Evolutionary conservation across 139 green algal genomes (phyloP), one percentile per base, ranked within the genome.

Genomic region (Edaphochlamys debaryana): DNA sequence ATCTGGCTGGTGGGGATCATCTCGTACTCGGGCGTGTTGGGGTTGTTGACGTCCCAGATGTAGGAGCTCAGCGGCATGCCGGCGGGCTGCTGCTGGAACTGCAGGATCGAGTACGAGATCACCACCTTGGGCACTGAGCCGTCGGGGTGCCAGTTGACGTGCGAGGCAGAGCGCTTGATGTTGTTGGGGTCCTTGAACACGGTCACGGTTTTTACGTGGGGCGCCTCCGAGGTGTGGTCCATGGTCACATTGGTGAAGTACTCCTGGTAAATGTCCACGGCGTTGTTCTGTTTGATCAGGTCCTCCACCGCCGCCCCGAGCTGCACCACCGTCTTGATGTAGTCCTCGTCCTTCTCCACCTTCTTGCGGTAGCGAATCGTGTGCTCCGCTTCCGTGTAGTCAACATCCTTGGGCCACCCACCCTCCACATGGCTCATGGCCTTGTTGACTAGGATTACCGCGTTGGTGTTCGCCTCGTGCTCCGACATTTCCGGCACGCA

Each of bases 301-400:
- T 93, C 92, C 87, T 98, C 95, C 48, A 96, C 89, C 4, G 88
- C 32, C 0, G 48, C 60, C 0, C 93, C 94, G 50, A 98, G 90
- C 32, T 78, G 67, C n/a, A 88, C 85, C 7, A 98, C 92, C 1
- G 93, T 94, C 56, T 87, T 87, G 66, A 99, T 95, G 91, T 98
- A 99, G 52, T 98, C 95, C 88, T 99, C 96, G 75, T 99, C 96
- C 86, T 98, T 98, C 88, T 99, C 96, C n/a, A 98, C 90, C 86
- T 96, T 95, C 63, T 95, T 95, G 38, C 89, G 85, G 79, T 94
- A 94, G 45, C 96, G 88, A 56, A 96, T 95, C 25, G 94, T 92
- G 77, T 98, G 94, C 88, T 98, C 95, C 20, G 92, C 90, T 79
- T 98, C 96, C 30, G 89, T 93, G 75, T 88, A 93, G 86, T 99